Evolutionary conservation across 768 basidiomycete species (phyloP), one percentile per base, ranked within the genome.

Genomic region (Panaeolus papilionaceus): DNA sequence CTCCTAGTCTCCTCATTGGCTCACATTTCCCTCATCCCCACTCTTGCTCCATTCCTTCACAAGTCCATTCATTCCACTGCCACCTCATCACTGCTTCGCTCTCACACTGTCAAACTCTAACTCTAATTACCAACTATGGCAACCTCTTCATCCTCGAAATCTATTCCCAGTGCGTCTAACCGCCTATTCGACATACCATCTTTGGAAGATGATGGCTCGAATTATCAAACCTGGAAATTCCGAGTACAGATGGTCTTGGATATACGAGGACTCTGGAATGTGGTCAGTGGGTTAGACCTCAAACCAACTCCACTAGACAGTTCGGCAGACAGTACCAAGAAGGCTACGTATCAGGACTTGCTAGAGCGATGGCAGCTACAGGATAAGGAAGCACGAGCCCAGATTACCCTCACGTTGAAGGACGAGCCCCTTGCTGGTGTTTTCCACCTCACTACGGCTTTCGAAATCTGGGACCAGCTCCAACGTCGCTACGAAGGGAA

Each of bases 401-500:
- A 70, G 44, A 69, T 72, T 6, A 66, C 51, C 38, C 66, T 72
- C n/a, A 70, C 69, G 26, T 62, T 72, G 40, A 70, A 70, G 65
- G 70, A 72, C 39, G 65, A 71, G 38, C 71, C 70, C 1, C 63
- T 72, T 0, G 71, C 61, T 61, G 70, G 71, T 39, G 63, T 72
- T n/a, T 26, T 72, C 7, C 71, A 69, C 61, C 61, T 62, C 28
- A 49, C 33, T 6, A 67, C 64, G 0, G 66, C 71, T 40, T 37
- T 42, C 4, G 70, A 72, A 23, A 65, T 61, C 33, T 72, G 69
- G 68, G 64, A 70, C 38, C 68, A 69, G 44, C 69, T 72, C 1
- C 66, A 62, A 26, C 33, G 61, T 11, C 38, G 54, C 18, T 72
- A 72, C 64, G 51, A 72, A 54, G 71, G 69, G 7, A 72, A 72